Percentiles rank a stretch among this genome's conserved stretches.
These are phyloP conservation scores for Trichosanthes truncata DNA, from an alignment of 306 rosid genomes.

Conservation along the genomic window DNA sequence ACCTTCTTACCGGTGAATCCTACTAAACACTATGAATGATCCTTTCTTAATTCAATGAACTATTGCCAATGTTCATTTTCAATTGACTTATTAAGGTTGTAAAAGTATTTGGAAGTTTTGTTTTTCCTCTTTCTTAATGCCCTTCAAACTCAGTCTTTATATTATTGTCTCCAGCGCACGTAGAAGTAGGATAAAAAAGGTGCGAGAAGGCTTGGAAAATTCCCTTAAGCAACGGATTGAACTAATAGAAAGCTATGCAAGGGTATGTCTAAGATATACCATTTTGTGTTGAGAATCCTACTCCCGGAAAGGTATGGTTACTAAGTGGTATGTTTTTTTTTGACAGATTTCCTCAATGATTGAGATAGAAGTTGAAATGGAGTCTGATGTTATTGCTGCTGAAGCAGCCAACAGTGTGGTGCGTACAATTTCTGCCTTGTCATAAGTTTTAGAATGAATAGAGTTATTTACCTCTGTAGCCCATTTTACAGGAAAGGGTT, in stretches of 20 bases:
- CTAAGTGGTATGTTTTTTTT: not conserved
- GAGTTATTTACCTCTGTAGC: not conserved
- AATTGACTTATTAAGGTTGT: conserved; percentile 1
- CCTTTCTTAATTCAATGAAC: conserved; percentile 11
- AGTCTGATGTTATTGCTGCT: conserved; percentile 81
- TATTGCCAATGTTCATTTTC: not conserved
- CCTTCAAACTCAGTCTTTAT: not conserved
- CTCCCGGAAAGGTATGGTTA: not conserved
- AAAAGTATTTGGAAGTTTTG: not conserved
- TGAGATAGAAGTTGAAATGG: conserved; percentile 95
- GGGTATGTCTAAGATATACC: conserved; percentile 35
- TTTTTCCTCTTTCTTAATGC: not conserved
- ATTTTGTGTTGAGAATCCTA: not conserved
- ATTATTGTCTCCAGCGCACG: conserved; percentile 37
- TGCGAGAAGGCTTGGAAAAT: conserved; percentile 66
- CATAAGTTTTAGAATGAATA: conserved; percentile 8
- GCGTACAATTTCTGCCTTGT: conserved; percentile 19
- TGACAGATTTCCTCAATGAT: conserved; percentile 86
- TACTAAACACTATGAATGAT: conserved; percentile 1
- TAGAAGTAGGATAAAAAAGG: conserved; percentile 66
- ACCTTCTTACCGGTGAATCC: conserved; percentile 72
- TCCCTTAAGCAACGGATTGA: conserved; percentile 77
- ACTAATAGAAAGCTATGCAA: conserved; percentile 83
- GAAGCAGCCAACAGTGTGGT: conserved; percentile 80
- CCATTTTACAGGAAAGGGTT: conserved; percentile 61